These are phyloP conservation scores for Periglandula ipomoeae DNA, from an alignment of 2,329 filamentous ascomycete species.

Conservation along the genomic window DNA sequence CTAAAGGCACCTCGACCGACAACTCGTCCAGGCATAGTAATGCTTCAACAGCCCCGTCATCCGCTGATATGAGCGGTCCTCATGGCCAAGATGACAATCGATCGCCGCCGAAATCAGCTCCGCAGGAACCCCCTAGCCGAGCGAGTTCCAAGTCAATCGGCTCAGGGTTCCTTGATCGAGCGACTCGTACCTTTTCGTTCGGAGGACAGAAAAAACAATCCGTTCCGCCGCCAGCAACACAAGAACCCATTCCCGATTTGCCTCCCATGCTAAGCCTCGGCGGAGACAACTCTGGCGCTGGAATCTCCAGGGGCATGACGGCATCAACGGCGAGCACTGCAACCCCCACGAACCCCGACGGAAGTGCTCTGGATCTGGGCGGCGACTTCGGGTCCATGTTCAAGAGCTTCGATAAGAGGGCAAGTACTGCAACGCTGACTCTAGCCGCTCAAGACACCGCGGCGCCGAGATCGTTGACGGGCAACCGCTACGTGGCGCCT, in stretches of 20 bases:
- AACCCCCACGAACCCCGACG: slow-evolving; percentile 38
- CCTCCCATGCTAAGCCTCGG: slow-evolving; percentile 29
- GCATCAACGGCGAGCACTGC: slow-evolving; percentile 44
- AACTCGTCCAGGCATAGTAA: slow-evolving; percentile 54
- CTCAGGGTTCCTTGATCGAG: slow-evolving; percentile 44
- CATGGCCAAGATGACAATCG: slow-evolving; percentile 20
- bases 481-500: slow-evolving; percentile 32
- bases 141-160: slow-evolving; percentile 38
- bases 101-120: slow-evolving; percentile 23
- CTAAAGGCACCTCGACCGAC: slow-evolving; percentile 49
- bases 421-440: slow-evolving; percentile 39
- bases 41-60: slow-evolving; percentile 52
- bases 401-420: slow-evolving; percentile 44
- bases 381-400: slow-evolving; percentile 51
- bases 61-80: slow-evolving; percentile 30
- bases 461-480: slow-evolving; percentile 36
- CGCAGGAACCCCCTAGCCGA: slow-evolving; percentile 29
- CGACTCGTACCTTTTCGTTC: slow-evolving; percentile 51
- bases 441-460: slow-evolving; percentile 30
- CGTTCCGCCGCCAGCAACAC: slow-evolving; percentile 19
- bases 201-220: slow-evolving; percentile 43
- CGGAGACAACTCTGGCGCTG: slow-evolving; percentile 19
- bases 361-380: slow-evolving; percentile 41
- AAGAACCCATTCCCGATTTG: slow-evolving; percentile 23
- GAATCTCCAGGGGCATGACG: slow-evolving; percentile 41